Evolutionary conservation across 2,329 filamentous ascomycete genomes (phyloP), one percentile per base, ranked within the genome.

Genomic region (Dactylellina leptospora): DNA sequence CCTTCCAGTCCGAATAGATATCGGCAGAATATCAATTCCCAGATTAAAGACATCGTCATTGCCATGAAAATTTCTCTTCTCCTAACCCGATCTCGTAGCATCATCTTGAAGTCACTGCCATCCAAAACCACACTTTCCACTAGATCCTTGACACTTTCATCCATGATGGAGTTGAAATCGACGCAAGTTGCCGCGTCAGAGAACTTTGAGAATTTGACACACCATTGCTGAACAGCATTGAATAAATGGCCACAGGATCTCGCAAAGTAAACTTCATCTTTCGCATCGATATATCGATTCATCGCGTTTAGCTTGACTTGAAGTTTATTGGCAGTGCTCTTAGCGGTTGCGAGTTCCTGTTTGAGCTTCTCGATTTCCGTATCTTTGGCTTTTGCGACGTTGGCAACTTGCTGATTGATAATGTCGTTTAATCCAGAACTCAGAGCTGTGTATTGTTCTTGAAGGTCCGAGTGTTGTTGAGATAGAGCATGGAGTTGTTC

Each of bases 1-100:
- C 93, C 87, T 79, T 99, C 95, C 92, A 99, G 96, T 77, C 95
- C 95, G 79, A 99, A 99, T 23, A 99, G 87, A 80, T 99, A 99
- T 74, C 95, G 88, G 6, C 93, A 97, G 79, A 99, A 99, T 79
- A 99, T 89, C 78, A 96, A 97, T 80, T 99, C 95, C 93, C 93
- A 99, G 55, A 99, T 88, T 92, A 99, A 97, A 73, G 90, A 95
- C 93, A 97, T 97, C 62, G 93, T 91, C 80, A 99, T 92, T 36
- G 92, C 95, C 92, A 97, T 97, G 84, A 99, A 97, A 68, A 97
- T 88, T 79, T 97, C 93, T 71, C 93, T 88, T 73, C 95, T 89
- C 77, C 86, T 88, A 60, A 97, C 90, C 38, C 96, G 90, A 79
- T 99, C 93, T 75, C 86, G 86, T 51, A 99, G 88, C 78, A 96